phyloP scores from a whole-genome alignment of 192 early-diverging fungal species.

The Backusella macrospora region DNA sequence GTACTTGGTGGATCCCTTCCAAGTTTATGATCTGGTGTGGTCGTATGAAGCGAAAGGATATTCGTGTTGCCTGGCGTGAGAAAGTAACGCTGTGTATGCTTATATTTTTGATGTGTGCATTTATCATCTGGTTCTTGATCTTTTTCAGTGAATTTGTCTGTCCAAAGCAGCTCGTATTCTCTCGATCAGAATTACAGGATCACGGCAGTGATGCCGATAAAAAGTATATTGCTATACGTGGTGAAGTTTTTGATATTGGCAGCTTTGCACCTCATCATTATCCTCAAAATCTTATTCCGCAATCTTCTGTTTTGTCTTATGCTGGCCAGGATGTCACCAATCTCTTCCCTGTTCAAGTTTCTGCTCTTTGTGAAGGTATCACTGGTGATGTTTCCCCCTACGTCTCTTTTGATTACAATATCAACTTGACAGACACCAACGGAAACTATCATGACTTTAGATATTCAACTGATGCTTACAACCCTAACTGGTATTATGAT shows the following conservation, averaged over 20 bases:
- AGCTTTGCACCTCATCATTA: slow-evolving; percentile 58
- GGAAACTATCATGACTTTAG: slow-evolving; percentile 27
- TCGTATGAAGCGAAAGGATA: slow-evolving; percentile 86
- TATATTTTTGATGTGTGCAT: slow-evolving; percentile 77
- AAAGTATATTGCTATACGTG: slow-evolving; percentile 66
- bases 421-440: slow-evolving; percentile 42
- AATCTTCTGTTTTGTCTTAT: slow-evolving; percentile 45
- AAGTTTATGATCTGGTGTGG: slow-evolving; percentile 63
- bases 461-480: slow-evolving; percentile 27
- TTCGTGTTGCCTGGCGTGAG: slow-evolving; percentile 96
- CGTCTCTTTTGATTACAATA: slow-evolving; percentile 54
- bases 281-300: slow-evolving; percentile 57
- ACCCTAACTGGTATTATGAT: slow-evolving; percentile 40
- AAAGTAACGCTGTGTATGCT: slow-evolving; percentile 86
- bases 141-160: slow-evolving; percentile 85
- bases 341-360: slow-evolving; percentile 62
- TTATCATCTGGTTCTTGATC: slow-evolving; percentile 88
- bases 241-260: slow-evolving; percentile 70
- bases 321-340: slow-evolving; percentile 67
- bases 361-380: slow-evolving; percentile 61
- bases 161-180: slow-evolving; percentile 68
- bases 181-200: slow-evolving; percentile 56
- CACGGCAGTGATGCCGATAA: slow-evolving; percentile 60
- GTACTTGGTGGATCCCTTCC: slow-evolving; percentile 86
- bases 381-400: slow-evolving; percentile 37